Conservation (phyloP, 371 early-diverging fungal species). For the Conidiobolus incongruus region DNA sequence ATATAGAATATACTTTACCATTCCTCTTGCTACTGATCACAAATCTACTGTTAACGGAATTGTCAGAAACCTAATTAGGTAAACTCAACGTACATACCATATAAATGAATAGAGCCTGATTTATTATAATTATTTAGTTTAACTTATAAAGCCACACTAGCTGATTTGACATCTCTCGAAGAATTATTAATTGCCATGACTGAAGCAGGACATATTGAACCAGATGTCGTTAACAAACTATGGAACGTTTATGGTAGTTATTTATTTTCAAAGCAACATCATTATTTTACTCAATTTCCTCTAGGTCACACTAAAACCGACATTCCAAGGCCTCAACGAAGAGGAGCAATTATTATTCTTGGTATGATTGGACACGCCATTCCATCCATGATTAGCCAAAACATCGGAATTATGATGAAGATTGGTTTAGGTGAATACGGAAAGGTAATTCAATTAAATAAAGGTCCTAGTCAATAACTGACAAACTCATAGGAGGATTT, state of each 20-base stretch:
- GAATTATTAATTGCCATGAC: slow-evolving; percentile 59
- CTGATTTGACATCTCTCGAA: slow-evolving; percentile 85
- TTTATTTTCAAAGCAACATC: not conserved
- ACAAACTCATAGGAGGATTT: slow-evolving; percentile 28
- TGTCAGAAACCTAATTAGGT: slow-evolving; percentile 43
- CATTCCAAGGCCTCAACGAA: slow-evolving; percentile 44
- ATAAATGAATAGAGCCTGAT: not conserved
- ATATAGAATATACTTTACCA: slow-evolving; percentile 49
- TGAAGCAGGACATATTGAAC: slow-evolving; percentile 25
- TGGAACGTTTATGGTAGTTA: slow-evolving; percentile 57
- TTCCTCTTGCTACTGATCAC: slow-evolving; percentile 21
- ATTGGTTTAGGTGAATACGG: slow-evolving; percentile 74
- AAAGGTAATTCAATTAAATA: slow-evolving; percentile 15
- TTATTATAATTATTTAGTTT: slow-evolving; percentile 17
- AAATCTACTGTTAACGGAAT: slow-evolving; percentile 37
- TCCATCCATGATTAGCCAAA: slow-evolving; percentile 49
- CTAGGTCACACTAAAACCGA: slow-evolving; percentile 11
- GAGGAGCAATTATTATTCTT: slow-evolving; percentile 78
- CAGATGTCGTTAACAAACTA: slow-evolving; percentile 48
- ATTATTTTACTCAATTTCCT: not conserved
- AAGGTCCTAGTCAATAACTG: not conserved
- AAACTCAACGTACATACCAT: slow-evolving; percentile 6
- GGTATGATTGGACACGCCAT: slow-evolving; percentile 76
- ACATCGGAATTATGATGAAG: slow-evolving; percentile 51
- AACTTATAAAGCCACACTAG: slow-evolving; percentile 61